phyloP scores from a whole-genome alignment of 2,329 filamentous ascomycete genomes.

The Epichloe coenophiala region DNA sequence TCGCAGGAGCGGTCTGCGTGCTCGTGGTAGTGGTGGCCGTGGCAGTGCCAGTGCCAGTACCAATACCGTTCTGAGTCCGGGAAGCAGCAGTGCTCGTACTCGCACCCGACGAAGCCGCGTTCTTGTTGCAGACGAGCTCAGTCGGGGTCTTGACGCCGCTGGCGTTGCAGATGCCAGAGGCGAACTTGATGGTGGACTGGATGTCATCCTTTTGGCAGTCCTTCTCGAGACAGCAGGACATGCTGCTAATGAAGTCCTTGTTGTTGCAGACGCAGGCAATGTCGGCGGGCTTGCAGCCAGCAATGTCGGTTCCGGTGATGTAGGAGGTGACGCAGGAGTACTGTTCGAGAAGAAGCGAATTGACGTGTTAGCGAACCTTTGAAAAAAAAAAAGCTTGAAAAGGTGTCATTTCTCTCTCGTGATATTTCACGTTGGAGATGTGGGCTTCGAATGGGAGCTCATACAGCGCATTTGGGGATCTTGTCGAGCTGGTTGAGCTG shows the following conservation, averaged over 20 bases:
- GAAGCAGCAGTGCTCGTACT: background rate
- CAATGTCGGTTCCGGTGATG: conserved; percentile 20
- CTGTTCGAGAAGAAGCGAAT: conserved; percentile 10
- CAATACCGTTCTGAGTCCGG: background rate
- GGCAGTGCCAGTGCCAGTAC: background rate
- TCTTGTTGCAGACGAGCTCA: conserved; percentile 22
- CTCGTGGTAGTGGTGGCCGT: background rate
- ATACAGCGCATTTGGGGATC: conserved; percentile 21
- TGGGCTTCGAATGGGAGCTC: background rate
- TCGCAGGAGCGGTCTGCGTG: background rate
- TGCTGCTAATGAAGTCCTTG: conserved; percentile 23
- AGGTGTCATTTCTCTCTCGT: too few species aligned
- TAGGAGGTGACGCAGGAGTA: conserved; percentile 19
- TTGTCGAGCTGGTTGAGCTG: conserved; percentile 13
- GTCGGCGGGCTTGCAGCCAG: conserved; percentile 25
- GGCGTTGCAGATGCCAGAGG: conserved; percentile 24
- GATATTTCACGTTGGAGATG: background rate
- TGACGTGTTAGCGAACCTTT: background rate
- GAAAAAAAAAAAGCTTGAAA: background rate
- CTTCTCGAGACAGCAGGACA: conserved; percentile 28
- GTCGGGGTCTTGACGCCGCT: conserved; percentile 22
- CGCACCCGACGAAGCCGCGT: conserved; percentile 5
- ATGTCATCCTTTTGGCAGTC: conserved; percentile 21
- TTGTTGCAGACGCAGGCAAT: conserved; percentile 29
- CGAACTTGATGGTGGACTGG: conserved; percentile 22